Percentiles rank a stretch among this genome's conserved stretches.
These are phyloP conservation scores for Cutaneotrichosporon cavernicola DNA, from an alignment of 1,284 basidiomycete species.

Conservation along the genomic window DNA sequence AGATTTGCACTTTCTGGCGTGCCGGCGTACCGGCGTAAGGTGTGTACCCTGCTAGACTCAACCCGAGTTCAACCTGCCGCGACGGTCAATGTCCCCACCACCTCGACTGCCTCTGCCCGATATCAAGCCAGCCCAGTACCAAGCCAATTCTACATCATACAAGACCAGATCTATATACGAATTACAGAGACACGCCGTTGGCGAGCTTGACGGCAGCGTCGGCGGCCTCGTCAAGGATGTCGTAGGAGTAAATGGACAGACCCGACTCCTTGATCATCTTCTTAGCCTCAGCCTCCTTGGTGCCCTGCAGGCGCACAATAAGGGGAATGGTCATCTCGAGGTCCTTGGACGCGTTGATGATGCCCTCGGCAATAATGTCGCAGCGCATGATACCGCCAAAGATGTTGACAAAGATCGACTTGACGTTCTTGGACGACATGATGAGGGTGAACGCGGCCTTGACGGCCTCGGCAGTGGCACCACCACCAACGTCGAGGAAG, in stretches of 20 bases:
- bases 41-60: too few species aligned
- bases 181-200: slow-evolving; percentile 29
- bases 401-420: slow-evolving; percentile 99
- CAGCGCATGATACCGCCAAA: slow-evolving; percentile 94
- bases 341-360: slow-evolving; percentile 96
- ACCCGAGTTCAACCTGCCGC: too few species aligned
- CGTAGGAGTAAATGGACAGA: slow-evolving; percentile 71
- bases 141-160: slow-evolving; percentile 7
- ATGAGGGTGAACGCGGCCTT: slow-evolving; percentile 99
- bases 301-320: slow-evolving; percentile 93
- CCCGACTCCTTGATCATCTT: slow-evolving; percentile 88
- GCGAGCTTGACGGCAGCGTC: slow-evolving; percentile 75
- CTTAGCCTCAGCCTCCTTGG: slow-evolving; percentile 94
- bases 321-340: slow-evolving; percentile 81
- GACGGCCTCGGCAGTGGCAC: slow-evolving; percentile 96
- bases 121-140: too few species aligned
- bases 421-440: slow-evolving; percentile 83
- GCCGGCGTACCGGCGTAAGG: too few species aligned
- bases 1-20: too few species aligned
- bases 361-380: slow-evolving; percentile 92
- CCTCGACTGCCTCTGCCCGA: too few species aligned
- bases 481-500: slow-evolving; percentile 94
- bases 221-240: slow-evolving; percentile 61
- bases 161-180: slow-evolving; percentile 7
- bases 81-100: too few species aligned